Evolutionary conservation across 352 stramenopile genomes (phyloP).

Genomic region (Plasmopara viticola): DNA sequence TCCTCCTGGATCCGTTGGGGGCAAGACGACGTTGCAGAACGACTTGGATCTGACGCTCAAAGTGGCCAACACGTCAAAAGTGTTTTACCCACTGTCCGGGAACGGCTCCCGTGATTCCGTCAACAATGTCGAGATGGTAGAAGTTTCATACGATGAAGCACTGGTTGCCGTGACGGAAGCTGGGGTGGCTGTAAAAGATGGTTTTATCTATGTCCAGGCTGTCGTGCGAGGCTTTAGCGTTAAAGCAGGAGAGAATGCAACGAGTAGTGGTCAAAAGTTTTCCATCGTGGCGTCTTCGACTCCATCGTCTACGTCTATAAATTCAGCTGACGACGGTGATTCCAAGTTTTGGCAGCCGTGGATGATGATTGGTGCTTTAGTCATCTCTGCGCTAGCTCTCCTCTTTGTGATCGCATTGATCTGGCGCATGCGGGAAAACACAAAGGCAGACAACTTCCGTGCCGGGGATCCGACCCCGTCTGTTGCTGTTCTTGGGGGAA

Average conservation of each 20-base stretch:
- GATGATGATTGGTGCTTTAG: constrained; percentile 62
- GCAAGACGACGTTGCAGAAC: constrained; percentile 55
- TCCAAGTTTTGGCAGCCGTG: constrained; percentile 60
- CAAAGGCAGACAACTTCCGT: constrained; percentile 20
- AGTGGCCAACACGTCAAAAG: constrained; percentile 37
- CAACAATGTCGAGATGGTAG: constrained; percentile 82
- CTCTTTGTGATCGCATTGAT: constrained; percentile 49
- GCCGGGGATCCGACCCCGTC: constrained; percentile 12
- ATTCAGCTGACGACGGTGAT: background rate
- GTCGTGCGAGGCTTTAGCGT: constrained; percentile 59
- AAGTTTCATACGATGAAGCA: constrained; percentile 49
- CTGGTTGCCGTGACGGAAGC: constrained; percentile 25
- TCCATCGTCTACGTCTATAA: constrained; percentile 34
- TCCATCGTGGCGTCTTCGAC: constrained; percentile 74
- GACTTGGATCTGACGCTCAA: constrained; percentile 61
- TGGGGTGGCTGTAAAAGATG: constrained; percentile 27
- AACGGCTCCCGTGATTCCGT: constrained; percentile 49
- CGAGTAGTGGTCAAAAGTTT: constrained; percentile 50
- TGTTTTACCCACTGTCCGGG: constrained; percentile 57
- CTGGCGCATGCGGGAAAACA: constrained; percentile 39
- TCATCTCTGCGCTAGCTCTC: constrained; percentile 39
- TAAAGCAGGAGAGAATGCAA: constrained; percentile 41
- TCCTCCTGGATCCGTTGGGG: constrained; percentile 45
- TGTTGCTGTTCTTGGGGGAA: background rate
- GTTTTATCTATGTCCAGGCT: constrained; percentile 50